phyloP scores from a whole-genome alignment of 2,329 filamentous ascomycete genomes.

The Proliferodiscus dingleyae region DNA sequence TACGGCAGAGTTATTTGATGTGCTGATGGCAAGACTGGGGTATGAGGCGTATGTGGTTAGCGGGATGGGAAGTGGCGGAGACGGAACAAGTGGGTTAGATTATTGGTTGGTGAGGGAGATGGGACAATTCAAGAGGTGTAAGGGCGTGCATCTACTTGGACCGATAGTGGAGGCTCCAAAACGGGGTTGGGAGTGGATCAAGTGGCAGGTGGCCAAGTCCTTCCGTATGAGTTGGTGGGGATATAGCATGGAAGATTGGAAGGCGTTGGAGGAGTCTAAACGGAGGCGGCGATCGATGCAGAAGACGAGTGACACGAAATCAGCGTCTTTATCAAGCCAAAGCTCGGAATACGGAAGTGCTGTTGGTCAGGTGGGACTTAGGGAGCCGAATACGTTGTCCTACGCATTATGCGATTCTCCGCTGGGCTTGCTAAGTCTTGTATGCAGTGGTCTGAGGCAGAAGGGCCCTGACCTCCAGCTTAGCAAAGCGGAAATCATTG shows the following conservation, averaged over 20 bases:
- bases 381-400: constrained; percentile 40
- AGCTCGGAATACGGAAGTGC: constrained; percentile 14
- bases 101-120: constrained; percentile 46
- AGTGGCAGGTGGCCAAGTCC: constrained; percentile 49
- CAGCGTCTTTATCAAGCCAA: too few species aligned
- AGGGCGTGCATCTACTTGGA: constrained; percentile 57
- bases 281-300: too few species aligned
- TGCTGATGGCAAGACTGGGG: constrained; percentile 54
- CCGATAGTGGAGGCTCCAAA: constrained; percentile 49
- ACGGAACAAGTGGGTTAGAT: constrained; percentile 46
- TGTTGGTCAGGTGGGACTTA: constrained; percentile 18
- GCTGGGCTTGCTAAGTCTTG: constrained; percentile 50
- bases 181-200: constrained; percentile 46
- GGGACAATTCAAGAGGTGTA: constrained; percentile 47
- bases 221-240: constrained; percentile 49
- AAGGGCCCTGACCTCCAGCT: constrained; percentile 39
- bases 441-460: constrained; percentile 43
- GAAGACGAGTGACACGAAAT: too few species aligned
- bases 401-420: constrained; percentile 61
- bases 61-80: constrained; percentile 45
- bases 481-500: constrained; percentile 50
- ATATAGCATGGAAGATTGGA: constrained; percentile 50
- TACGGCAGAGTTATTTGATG: constrained; percentile 52
- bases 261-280: constrained; percentile 31
- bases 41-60: constrained; percentile 56